A percentile compares a stretch with the other conserved stretches of the same genome.
phyloP scores from a whole-genome alignment of 305 asterid genomes.

The Fraxinus xanthoxyloides region DNA sequence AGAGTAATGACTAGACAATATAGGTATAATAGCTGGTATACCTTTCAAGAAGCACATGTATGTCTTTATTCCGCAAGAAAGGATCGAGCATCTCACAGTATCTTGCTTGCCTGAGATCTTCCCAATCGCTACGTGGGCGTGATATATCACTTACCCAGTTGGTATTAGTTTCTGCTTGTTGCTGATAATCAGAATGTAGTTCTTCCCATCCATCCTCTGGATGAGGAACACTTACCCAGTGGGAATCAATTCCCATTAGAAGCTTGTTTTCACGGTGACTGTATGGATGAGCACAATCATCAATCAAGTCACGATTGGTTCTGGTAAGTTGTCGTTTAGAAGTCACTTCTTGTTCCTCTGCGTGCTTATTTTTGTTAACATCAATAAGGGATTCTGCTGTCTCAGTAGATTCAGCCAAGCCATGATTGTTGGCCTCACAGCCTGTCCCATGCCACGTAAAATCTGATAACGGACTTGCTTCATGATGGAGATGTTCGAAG shows the following conservation, averaged over 20 bases:
- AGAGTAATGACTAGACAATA: neutral
- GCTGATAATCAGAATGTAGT: conserved; percentile 41
- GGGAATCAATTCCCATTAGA: conserved; percentile 33
- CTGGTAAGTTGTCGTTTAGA: conserved; percentile 19
- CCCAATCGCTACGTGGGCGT: conserved; percentile 93
- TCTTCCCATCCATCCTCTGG: conserved; percentile 59
- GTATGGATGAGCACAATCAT: conserved; percentile 24
- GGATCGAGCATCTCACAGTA: conserved; percentile 95
- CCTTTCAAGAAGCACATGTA: conserved; percentile 75
- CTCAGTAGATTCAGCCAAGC: conserved; percentile 17
- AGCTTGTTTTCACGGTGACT: conserved; percentile 33
- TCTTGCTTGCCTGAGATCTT: conserved; percentile 78
- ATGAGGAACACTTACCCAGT: conserved; percentile 48
- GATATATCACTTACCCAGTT: conserved; percentile 82
- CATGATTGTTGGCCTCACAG: conserved; percentile 18
- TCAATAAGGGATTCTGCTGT: conserved; percentile 9
- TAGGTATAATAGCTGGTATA: conserved; percentile 10
- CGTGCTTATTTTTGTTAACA: conserved; percentile 15
- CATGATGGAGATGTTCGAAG: conserved; percentile 22
- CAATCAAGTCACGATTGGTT: conserved; percentile 23
- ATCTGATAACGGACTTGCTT: conserved; percentile 28
- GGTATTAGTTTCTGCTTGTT: conserved; percentile 28
- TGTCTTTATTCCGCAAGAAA: conserved; percentile 63
- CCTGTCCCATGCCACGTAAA: conserved; percentile 26
- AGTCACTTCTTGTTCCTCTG: conserved; percentile 19